Conservation (phyloP, 768 basidiomycete genomes). For the Boletus huronensis region DNA sequence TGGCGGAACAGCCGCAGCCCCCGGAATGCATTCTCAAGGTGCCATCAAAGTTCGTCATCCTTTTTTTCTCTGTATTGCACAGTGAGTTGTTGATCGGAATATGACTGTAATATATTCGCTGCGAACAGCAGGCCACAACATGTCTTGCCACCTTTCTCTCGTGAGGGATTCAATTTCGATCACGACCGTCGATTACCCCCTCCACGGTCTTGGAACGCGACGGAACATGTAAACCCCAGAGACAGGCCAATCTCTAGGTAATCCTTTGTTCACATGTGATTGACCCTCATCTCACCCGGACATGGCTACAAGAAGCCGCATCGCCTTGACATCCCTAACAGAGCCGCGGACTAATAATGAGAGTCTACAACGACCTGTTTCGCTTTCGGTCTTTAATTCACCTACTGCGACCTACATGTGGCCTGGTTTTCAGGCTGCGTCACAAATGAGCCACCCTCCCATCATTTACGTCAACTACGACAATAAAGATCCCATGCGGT, state of each 20-base stretch:
- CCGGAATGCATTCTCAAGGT: slow-evolving; percentile 22
- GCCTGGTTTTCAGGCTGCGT: slow-evolving; percentile 45
- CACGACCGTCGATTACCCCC: slow-evolving; percentile 32
- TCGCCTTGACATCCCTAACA: slow-evolving; percentile 19
- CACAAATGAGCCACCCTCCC: slow-evolving; percentile 40
- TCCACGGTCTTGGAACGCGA: slow-evolving; percentile 30
- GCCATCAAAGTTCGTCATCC: slow-evolving; percentile 24
- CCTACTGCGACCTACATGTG: slow-evolving; percentile 46
- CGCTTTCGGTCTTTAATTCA: slow-evolving; percentile 41
- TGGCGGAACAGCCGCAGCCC: slow-evolving; percentile 18
- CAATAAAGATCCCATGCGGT: slow-evolving; percentile 31
- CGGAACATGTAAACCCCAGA: slow-evolving; percentile 20
- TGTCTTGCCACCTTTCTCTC: slow-evolving; percentile 32
- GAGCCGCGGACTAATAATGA: slow-evolving; percentile 24
- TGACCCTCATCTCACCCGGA: slow-evolving; percentile 18
- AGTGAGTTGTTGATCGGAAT: slow-evolving; percentile 26
- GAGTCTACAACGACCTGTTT: slow-evolving; percentile 31
- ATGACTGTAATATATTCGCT: slow-evolving; percentile 18
- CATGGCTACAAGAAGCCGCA: slow-evolving; percentile 18
- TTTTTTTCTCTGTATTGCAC: slow-evolving; percentile 8
- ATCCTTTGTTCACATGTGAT: slow-evolving; percentile 4
- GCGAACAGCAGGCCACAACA: slow-evolving; percentile 33
- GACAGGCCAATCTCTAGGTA: slow-evolving; percentile 29
- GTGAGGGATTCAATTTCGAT: slow-evolving; percentile 32
- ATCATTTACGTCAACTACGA: slow-evolving; percentile 38